phyloP scores from a whole-genome alignment of 495 filamentous ascomycete genomes.

The Cetradonia linearis region DNA sequence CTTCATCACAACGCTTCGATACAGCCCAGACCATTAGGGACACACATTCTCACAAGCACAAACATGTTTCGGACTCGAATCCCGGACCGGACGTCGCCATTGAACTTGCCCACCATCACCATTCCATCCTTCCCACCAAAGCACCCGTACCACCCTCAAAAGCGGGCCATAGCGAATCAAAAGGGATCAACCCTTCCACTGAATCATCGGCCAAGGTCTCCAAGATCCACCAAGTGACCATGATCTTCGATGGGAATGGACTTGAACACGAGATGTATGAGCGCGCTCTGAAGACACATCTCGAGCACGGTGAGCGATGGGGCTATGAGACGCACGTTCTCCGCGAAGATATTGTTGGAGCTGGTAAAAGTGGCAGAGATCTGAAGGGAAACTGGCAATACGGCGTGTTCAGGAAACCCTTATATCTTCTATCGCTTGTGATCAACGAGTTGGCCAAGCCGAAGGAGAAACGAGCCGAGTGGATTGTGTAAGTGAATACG shows the following conservation, averaged over 20 bases:
- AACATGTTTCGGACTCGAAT: background rate
- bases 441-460: conserved; percentile 36
- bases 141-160: background rate
- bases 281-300: conserved; percentile 33
- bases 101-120: background rate
- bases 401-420: conserved; percentile 33
- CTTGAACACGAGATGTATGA: conserved; percentile 30
- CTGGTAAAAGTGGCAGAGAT: conserved; percentile 5
- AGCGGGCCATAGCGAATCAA: background rate
- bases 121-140: conserved; percentile 3
- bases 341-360: conserved; percentile 28
- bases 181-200: background rate
- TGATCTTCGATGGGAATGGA: conserved; percentile 9
- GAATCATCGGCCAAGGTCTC: background rate
- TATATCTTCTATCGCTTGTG: conserved; percentile 34
- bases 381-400: background rate
- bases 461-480: conserved; percentile 30
- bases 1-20: background rate
- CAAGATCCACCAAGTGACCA: conserved; percentile 15
- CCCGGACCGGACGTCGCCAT: background rate
- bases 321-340: conserved; percentile 36
- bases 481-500: conserved; percentile 33
- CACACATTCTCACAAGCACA: background rate
- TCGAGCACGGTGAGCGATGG: conserved; percentile 30
- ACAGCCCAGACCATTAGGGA: background rate